A percentile compares a stretch with the other conserved stretches of the same genome.
Evolutionary conservation across 2,329 filamentous ascomycete species (phyloP).

Genomic region (Xylaria polymorpha): DNA sequence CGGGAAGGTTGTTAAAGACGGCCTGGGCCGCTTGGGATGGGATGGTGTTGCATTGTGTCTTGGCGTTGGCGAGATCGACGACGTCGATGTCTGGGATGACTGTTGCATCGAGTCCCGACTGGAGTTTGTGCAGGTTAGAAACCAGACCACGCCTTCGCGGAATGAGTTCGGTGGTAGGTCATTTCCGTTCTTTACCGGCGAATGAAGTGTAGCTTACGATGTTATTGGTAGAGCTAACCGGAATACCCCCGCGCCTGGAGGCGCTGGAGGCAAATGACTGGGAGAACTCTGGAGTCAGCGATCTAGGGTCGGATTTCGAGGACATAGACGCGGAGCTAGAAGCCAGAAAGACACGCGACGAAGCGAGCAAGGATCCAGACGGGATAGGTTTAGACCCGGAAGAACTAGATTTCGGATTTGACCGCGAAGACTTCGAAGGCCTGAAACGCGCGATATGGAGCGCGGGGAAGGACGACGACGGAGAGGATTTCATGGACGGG

Average conservation of each 20-base stretch:
- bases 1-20: slow-evolving; percentile 65
- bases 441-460: slow-evolving; percentile 65
- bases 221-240: slow-evolving; percentile 64
- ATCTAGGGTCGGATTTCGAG: slow-evolving; percentile 51
- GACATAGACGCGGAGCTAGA: slow-evolving; percentile 50
- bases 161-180: slow-evolving; percentile 70
- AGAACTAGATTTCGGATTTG: slow-evolving; percentile 64
- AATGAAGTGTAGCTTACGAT: slow-evolving; percentile 3
- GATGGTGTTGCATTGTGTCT: slow-evolving; percentile 72
- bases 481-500: slow-evolving; percentile 37
- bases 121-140: slow-evolving; percentile 70
- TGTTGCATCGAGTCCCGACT: slow-evolving; percentile 66
- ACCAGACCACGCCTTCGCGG: slow-evolving; percentile 53
- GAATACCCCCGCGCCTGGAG: slow-evolving; percentile 69
- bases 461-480: slow-evolving; percentile 42
- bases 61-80: slow-evolving; percentile 60
- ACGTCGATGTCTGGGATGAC: slow-evolving; percentile 71
- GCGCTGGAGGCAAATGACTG: slow-evolving; percentile 75
- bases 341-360: slow-evolving; percentile 32
- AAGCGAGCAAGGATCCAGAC: slow-evolving; percentile 43
- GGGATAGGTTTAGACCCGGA: slow-evolving; percentile 56
- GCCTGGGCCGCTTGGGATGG: slow-evolving; percentile 71
- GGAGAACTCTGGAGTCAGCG: slow-evolving; percentile 54
- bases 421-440: slow-evolving; percentile 64
- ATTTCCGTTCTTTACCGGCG: too few relatives aligned